Percentiles rank a stretch among this genome's conserved stretches.
phyloP scores from a whole-genome alignment of 1,284 basidiomycete genomes.

The Hemileia vastatrix region DNA sequence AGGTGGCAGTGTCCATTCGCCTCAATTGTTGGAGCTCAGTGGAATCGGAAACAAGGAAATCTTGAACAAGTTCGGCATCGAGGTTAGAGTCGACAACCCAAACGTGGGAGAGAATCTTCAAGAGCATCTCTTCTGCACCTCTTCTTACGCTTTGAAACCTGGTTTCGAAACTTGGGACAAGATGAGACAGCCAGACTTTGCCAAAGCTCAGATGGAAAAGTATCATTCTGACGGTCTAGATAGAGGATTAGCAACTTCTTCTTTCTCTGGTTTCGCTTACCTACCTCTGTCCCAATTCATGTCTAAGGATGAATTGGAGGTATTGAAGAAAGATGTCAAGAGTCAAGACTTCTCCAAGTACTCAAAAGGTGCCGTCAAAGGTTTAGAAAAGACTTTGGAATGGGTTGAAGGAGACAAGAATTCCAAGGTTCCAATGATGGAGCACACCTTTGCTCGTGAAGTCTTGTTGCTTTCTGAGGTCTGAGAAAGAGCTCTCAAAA shows the following conservation, averaged over 20 bases:
- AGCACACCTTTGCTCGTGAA: slow-evolving; percentile 32
- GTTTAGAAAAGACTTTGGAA: slow-evolving; percentile 28
- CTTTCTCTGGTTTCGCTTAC: slow-evolving; percentile 33
- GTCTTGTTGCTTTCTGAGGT: background rate
- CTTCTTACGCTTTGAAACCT: slow-evolving; percentile 3
- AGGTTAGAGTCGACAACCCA: slow-evolving; percentile 45
- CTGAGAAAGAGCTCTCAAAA: background rate
- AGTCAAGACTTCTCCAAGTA: slow-evolving; percentile 26
- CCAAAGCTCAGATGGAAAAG: too few relatives aligned
- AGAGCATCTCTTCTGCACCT: slow-evolving; percentile 44
- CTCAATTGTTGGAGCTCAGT: slow-evolving; percentile 50
- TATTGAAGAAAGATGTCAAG: slow-evolving; percentile 26
- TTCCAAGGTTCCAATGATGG: slow-evolving; percentile 23
- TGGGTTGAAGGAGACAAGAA: slow-evolving; percentile 27
- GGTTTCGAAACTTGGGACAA: slow-evolving; percentile 15
- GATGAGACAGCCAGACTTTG: slow-evolving; percentile 24
- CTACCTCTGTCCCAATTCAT: slow-evolving; percentile 30
- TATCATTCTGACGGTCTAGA: slow-evolving; percentile 28
- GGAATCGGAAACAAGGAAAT: slow-evolving; percentile 49
- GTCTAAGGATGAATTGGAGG: slow-evolving; percentile 25
- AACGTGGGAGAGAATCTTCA: slow-evolving; percentile 50
- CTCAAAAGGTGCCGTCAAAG: slow-evolving; percentile 29
- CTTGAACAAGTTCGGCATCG: slow-evolving; percentile 46
- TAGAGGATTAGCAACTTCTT: slow-evolving; percentile 32
- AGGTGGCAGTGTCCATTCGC: slow-evolving; percentile 49